A percentile compares a stretch with the other conserved stretches of the same genome.
Conservation (phyloP, 495 filamentous ascomycete species). For the Hyaloscypha finlandica region DNA sequence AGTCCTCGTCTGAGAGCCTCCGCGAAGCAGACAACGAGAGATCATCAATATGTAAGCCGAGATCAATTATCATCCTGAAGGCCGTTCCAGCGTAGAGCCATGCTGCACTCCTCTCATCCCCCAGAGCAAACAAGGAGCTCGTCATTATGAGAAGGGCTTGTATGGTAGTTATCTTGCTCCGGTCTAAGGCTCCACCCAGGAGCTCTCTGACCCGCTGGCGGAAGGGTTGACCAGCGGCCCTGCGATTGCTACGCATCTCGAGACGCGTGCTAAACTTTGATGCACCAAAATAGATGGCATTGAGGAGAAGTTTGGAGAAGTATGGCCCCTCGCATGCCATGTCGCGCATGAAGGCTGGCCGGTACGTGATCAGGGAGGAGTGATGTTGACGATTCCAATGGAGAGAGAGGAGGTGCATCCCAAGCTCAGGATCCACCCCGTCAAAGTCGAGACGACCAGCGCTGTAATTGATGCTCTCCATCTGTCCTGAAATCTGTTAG, state of each 20-base stretch:
- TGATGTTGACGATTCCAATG: conserved; percentile 45
- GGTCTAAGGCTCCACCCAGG: conserved; percentile 40
- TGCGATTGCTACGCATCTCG: conserved; percentile 39
- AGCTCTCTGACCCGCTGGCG: conserved; percentile 43
- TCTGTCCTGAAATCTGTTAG: not conserved
- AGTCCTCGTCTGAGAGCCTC: conserved; percentile 40
- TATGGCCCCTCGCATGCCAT: conserved; percentile 46
- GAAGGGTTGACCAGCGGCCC: conserved; percentile 35
- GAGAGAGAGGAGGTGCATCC: conserved; percentile 43
- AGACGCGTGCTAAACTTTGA: conserved; percentile 40
- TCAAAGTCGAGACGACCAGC: conserved; percentile 40
- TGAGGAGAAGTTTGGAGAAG: conserved; percentile 47
- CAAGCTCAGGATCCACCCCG: conserved; percentile 43
- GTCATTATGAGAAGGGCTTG: conserved; percentile 37
- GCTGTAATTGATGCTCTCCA: conserved; percentile 7
- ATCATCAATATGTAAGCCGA: conserved; percentile 43
- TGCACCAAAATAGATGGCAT: conserved; percentile 47
- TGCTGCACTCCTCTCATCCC: conserved; percentile 45
- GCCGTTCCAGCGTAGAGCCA: conserved; percentile 51
- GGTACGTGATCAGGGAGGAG: conserved; percentile 38
- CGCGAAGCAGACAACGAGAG: not conserved
- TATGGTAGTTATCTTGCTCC: conserved; percentile 47
- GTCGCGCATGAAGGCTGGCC: conserved; percentile 44
- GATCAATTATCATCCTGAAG: conserved; percentile 37
- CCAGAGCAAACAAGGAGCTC: conserved; percentile 27